phyloP scores from a whole-genome alignment of 257 asterid species.

The Paraleonurus japonicus region DNA sequence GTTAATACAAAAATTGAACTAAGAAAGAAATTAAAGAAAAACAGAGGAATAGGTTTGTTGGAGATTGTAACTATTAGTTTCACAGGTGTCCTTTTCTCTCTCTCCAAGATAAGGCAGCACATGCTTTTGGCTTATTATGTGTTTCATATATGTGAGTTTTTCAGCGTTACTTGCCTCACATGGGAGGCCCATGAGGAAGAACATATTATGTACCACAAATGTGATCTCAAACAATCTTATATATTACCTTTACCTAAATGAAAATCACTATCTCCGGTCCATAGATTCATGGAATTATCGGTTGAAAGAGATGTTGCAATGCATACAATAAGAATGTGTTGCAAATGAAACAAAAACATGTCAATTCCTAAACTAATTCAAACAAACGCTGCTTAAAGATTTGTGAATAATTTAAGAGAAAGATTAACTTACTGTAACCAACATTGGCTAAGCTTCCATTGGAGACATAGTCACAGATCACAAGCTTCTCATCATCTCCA shows the following conservation, averaged over 20 bases:
- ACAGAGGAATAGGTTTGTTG: conserved; percentile 7
- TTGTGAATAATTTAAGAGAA: not conserved
- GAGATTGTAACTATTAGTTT: conserved; percentile 20
- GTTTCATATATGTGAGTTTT: conserved; percentile 35
- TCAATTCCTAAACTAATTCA: not conserved
- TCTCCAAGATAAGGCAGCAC: conserved; percentile 38
- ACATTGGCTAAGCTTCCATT: conserved; percentile 88
- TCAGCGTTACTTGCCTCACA: conserved; percentile 47
- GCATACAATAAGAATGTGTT: conserved; percentile 26
- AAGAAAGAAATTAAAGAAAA: not conserved
- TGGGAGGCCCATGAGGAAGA: conserved; percentile 35
- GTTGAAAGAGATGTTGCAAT: conserved; percentile 30
- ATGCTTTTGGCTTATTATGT: conserved; percentile 61
- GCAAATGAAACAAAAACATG: not conserved
- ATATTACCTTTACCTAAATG: not conserved
- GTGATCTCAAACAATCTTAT: conserved; percentile 30
- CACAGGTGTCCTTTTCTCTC: too few relatives aligned
- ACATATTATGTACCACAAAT: conserved; percentile 17
- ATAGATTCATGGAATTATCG: conserved; percentile 9
- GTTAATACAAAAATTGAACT: not conserved
- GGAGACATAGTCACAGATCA: conserved; percentile 71
- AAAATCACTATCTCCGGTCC: conserved; percentile 22
- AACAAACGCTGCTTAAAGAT: too few relatives aligned
- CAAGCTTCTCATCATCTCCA: conserved; percentile 93
- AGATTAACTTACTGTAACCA: conserved; percentile 68